Conservation (phyloP, 805 yeast genomes). For the Wickerhamomyces bisporus region DNA sequence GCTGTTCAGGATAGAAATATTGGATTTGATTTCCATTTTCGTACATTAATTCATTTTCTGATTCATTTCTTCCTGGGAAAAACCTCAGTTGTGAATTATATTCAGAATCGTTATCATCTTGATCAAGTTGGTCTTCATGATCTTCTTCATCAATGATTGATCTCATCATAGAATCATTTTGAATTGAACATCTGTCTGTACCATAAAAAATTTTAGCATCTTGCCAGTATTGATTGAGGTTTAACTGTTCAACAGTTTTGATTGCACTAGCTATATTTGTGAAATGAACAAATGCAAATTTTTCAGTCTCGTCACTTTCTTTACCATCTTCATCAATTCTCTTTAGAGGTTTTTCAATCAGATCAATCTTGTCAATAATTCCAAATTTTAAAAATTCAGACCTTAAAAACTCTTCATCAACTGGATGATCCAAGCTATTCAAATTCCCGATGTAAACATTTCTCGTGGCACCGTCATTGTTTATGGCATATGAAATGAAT, state of each 20-base stretch:
- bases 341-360: conserved; percentile 39
- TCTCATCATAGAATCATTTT: conserved; percentile 8
- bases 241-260: conserved; percentile 74
- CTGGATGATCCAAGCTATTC: conserved; percentile 37
- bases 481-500: conserved; percentile 38
- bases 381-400: conserved; percentile 53
- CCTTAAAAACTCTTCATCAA: conserved; percentile 37
- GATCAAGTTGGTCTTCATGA: background rate
- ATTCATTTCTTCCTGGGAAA: conserved; percentile 7
- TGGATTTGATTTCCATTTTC: background rate
- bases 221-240: conserved; percentile 60
- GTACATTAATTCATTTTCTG: conserved; percentile 1
- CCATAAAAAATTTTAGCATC: conserved; percentile 83
- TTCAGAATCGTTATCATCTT: conserved; percentile 7
- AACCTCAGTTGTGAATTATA: conserved; percentile 51
- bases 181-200: conserved; percentile 78
- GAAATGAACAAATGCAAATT: conserved; percentile 84
- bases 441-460: conserved; percentile 84
- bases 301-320: conserved; percentile 37
- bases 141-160: conserved; percentile 16
- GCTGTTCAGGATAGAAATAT: background rate
- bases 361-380: conserved; percentile 58
- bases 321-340: conserved; percentile 17
- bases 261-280: conserved; percentile 79
- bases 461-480: conserved; percentile 87